Base-by-base conservation (phyloP, 2,329 filamentous ascomycete species). In the Cladosporium halotolerans region DNA sequence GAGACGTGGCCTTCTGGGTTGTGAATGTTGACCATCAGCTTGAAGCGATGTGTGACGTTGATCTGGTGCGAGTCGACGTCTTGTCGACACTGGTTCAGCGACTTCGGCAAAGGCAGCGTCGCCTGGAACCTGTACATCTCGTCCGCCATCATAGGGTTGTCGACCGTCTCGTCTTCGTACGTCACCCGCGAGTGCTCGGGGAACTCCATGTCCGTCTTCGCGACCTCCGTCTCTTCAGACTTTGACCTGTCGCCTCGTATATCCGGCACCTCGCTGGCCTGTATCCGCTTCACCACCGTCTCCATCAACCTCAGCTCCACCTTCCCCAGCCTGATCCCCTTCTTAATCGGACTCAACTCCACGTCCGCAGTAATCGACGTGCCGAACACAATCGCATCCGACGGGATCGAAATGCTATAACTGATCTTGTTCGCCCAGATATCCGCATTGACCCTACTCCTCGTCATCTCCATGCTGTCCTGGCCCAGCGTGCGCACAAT, bases 351-450 rank as follows among this genome's bases (percentile, higher is more conserved):
- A 1, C 90, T 88, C 58, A 97, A 84, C 58, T 88, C 83, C 74
- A 96, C 92, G 62, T 95, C 85, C 55, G 96, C 79, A 1, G 84
- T 83, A 45, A 97, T 84, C 18, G 80, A 79, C n/a, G 89, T 95
- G 46, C 93, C 93, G 63, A 96, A 95, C 14, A 96, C 87, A 51
- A 96, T 86, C 2, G 93, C 93, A 73, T 96, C 96, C 65, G 89
- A 91, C 0, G 93, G 92, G 9, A 95, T 88, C 54, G 89, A 83
- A 58, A 99, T 90, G 31, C 89, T 92, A 73, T 99, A 99, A 68
- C 95, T 89, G 62, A 97, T 82, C 76, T 99, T 99, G 75, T 96
- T 93, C 5, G 90, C 88, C 93, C 93, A 99, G 58, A 95, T 87
- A 66, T 96, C 96, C 71, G 96, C 91, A 59, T 97, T 91, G 58